These are phyloP conservation scores for Moesziomyces globuligerus DNA, from an alignment of 1,284 basidiomycete species.

Conservation along the genomic window DNA sequence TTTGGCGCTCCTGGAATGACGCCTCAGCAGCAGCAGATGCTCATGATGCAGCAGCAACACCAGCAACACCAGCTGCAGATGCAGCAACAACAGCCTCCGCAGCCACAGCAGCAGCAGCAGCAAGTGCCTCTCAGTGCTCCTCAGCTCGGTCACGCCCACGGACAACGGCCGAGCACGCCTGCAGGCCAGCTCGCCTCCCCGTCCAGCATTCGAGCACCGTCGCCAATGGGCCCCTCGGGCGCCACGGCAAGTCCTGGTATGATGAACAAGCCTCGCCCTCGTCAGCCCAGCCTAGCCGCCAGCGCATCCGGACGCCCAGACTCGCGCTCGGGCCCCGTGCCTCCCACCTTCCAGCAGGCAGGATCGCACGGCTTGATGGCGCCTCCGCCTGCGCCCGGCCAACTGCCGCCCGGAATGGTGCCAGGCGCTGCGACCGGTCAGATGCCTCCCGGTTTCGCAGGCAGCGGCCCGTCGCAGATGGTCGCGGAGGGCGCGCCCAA, in stretches of 20 bases:
- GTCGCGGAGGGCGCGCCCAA: constrained; percentile 17
- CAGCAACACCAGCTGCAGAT: constrained; percentile 41
- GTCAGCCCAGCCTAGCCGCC: constrained; percentile 42
- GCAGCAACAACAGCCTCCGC: constrained; percentile 28
- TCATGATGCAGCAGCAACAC: constrained; percentile 24
- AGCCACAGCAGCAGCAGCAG: constrained; percentile 45
- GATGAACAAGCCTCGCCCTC: constrained; percentile 29
- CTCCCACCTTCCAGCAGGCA: constrained; percentile 25
- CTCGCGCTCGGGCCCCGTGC: constrained; percentile 36
- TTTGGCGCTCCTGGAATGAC: constrained; percentile 20
- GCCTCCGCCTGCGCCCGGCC: constrained; percentile 44
- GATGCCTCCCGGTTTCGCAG: constrained; percentile 27
- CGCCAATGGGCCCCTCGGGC: constrained; percentile 37
- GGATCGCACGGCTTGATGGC: constrained; percentile 44
- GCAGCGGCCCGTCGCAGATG: constrained; percentile 18
- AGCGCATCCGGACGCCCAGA: constrained; percentile 36
- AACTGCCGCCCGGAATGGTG: constrained; percentile 33
- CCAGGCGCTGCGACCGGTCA: constrained; percentile 20
- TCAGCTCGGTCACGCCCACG: constrained; percentile 36
- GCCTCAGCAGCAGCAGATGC: constrained; percentile 37
- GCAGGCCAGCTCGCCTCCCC: constrained; percentile 40
- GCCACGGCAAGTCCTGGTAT: constrained; percentile 37
- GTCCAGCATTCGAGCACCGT: constrained; percentile 46
- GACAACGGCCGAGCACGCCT: constrained; percentile 37
- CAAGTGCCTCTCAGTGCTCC: constrained; percentile 34